Conservation (phyloP, 2,329 filamentous ascomycete species). For the Paracorniculantispora psalliotae region DNA sequence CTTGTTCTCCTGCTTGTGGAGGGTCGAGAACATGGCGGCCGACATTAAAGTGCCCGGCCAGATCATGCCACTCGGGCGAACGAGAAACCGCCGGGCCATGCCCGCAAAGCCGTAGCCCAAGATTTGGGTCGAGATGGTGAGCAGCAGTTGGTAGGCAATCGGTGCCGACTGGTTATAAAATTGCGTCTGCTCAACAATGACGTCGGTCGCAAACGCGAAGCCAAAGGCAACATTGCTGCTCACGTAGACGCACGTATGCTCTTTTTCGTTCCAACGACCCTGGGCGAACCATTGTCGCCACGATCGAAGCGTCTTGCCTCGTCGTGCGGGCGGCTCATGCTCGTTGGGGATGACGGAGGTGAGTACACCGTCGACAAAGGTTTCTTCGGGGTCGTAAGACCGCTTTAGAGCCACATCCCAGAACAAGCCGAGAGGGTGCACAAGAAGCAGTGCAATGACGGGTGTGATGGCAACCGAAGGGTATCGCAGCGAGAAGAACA, state of each 20-base stretch:
- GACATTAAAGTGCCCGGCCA: slow-evolving; percentile 88
- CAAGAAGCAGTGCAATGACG: slow-evolving; percentile 79
- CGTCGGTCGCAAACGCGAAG: slow-evolving; percentile 83
- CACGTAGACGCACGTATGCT: slow-evolving; percentile 84
- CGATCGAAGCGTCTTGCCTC: slow-evolving; percentile 31
- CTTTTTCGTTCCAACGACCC: slow-evolving; percentile 81
- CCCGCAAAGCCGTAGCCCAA: slow-evolving; percentile 84
- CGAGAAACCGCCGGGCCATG: slow-evolving; percentile 72
- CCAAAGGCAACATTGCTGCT: slow-evolving; percentile 87
- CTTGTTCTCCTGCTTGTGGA: slow-evolving; percentile 81
- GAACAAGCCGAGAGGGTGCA: slow-evolving; percentile 74
- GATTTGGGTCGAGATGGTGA: slow-evolving; percentile 82
- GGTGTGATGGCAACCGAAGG: slow-evolving; percentile 86
- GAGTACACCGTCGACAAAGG: slow-evolving; percentile 46
- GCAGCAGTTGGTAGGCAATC: slow-evolving; percentile 72
- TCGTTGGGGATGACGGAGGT: slow-evolving; percentile 18
- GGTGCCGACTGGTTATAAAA: slow-evolving; percentile 81
- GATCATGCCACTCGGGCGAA: slow-evolving; percentile 83
- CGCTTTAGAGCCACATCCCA: slow-evolving; percentile 74
- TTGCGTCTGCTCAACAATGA: slow-evolving; percentile 84
- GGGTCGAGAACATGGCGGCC: slow-evolving; percentile 80
- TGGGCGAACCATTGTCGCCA: slow-evolving; percentile 72
- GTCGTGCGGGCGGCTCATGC: slow-evolving; percentile 16
- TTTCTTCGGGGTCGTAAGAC: slow-evolving; percentile 44
- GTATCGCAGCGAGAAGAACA: slow-evolving; percentile 87